Conservation (phyloP, 768 basidiomycete species). For the Trametes cinnabarina region DNA sequence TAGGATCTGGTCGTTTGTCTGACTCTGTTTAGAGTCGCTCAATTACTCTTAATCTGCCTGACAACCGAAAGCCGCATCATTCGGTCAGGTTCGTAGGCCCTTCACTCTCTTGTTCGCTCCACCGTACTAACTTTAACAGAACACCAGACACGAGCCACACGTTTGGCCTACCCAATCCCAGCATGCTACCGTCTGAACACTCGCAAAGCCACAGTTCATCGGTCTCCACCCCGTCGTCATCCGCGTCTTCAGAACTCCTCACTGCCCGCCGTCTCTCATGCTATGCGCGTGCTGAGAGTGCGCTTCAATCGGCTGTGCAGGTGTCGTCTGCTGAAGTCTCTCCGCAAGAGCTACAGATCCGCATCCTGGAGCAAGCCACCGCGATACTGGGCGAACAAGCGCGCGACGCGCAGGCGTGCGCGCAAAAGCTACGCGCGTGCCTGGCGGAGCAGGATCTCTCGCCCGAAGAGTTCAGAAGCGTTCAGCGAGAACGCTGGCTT, state of each 20-base stretch:
- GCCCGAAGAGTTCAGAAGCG: conserved; percentile 35
- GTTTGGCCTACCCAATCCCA: conserved; percentile 22
- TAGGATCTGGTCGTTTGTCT: background rate
- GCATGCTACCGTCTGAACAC: background rate
- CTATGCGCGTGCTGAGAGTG: conserved; percentile 45
- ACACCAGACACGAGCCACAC: conserved; percentile 25
- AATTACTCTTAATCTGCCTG: background rate
- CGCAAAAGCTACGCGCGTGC: conserved; percentile 38
- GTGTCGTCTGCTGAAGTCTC: conserved; percentile 36
- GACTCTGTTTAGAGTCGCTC: background rate
- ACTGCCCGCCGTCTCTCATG: conserved; percentile 34
- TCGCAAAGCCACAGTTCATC: background rate
- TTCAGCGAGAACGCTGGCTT: conserved; percentile 50
- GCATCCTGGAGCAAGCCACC: conserved; percentile 44
- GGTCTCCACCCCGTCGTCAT: background rate
- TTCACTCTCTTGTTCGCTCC: background rate
- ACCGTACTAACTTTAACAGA: background rate
- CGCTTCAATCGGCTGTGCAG: conserved; percentile 37
- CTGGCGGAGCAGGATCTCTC: conserved; percentile 36
- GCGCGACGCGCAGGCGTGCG: conserved; percentile 42
- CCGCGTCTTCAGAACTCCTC: conserved; percentile 3
- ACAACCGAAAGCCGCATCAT: conserved; percentile 1
- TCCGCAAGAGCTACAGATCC: conserved; percentile 46
- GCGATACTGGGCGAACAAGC: conserved; percentile 43
- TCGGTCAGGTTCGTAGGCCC: conserved; percentile 1